Conservation (phyloP, 495 filamentous ascomycete species). For the Parmelia sp. region DNA sequence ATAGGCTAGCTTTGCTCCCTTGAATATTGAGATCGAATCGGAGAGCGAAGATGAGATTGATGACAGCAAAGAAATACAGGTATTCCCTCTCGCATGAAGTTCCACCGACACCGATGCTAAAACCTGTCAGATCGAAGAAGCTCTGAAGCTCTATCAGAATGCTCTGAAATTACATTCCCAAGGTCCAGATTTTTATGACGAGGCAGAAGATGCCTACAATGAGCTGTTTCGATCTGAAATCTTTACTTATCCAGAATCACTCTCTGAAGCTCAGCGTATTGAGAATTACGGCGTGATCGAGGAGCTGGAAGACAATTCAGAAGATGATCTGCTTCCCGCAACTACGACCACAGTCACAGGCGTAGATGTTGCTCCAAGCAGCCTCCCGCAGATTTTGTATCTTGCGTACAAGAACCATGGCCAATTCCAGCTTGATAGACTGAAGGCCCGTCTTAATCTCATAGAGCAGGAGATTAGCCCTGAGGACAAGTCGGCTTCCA, state of each 20-base stretch:
- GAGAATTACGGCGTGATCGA: conserved; percentile 53
- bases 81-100: conserved; percentile 20
- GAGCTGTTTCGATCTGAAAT: conserved; percentile 86
- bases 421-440: conserved; percentile 73
- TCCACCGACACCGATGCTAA: background rate
- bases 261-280: conserved; percentile 66
- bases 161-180: conserved; percentile 89
- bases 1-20: conserved; percentile 59
- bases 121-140: conserved; percentile 74
- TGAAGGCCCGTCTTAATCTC: conserved; percentile 40
- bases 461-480: conserved; percentile 15
- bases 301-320: conserved; percentile 35
- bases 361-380: conserved; percentile 64
- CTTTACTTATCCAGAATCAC: conserved; percentile 79
- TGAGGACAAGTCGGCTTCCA: background rate
- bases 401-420: conserved; percentile 93
- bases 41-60: conserved; percentile 86
- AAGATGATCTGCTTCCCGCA: conserved; percentile 36
- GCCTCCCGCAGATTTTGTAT: conserved; percentile 81
- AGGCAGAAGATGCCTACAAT: conserved; percentile 78
- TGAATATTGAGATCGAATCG: conserved; percentile 91
- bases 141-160: conserved; percentile 87
- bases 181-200: conserved; percentile 64
- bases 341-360: conserved; percentile 41
- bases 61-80: conserved; percentile 85